A percentile compares a stretch with the other conserved stretches of the same genome.
Conservation (phyloP, 768 basidiomycete species). For the Termitomyces sp. region DNA sequence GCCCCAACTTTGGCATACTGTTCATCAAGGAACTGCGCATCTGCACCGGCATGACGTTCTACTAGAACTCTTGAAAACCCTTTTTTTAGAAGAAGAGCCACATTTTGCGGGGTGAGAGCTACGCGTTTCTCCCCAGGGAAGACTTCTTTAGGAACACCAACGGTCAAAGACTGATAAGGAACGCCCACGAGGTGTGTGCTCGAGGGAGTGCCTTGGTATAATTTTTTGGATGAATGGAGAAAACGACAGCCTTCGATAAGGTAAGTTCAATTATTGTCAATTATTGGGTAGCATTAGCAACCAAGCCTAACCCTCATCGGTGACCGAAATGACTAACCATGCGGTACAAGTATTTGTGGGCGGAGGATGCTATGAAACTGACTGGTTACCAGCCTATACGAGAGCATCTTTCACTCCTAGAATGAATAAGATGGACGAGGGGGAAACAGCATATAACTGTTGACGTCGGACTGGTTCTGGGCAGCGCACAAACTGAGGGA, state of each 20-base stretch:
- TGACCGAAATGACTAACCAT: constrained; percentile 12
- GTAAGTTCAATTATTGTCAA: not conserved
- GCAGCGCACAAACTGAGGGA: not conserved
- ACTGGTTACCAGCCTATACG: constrained; percentile 19
- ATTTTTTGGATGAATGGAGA: constrained; percentile 24
- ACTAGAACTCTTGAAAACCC: constrained; percentile 72
- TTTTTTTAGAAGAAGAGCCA: constrained; percentile 70
- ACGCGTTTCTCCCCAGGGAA: constrained; percentile 79
- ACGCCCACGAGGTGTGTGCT: constrained; percentile 27
- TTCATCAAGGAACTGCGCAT: constrained; percentile 77
- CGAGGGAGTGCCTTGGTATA: constrained; percentile 21
- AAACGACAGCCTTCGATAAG: constrained; percentile 22
- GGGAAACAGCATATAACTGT: constrained; percentile 5
- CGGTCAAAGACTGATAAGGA: constrained; percentile 66
- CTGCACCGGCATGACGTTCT: constrained; percentile 62
- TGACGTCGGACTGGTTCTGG: not conserved
- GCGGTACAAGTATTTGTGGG: constrained; percentile 3
- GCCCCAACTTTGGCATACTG: constrained; percentile 78
- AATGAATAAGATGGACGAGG: not conserved
- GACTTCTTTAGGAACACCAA: constrained; percentile 75
- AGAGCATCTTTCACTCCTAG: constrained; percentile 23
- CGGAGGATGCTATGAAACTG: constrained; percentile 17
- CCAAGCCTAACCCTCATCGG: not conserved
- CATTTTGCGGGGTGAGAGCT: constrained; percentile 76
- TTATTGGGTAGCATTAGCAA: not conserved